These are phyloP conservation scores for Platanthera zijinensis DNA, from an alignment of 106 monocot genomes.

Conservation along the genomic window DNA sequence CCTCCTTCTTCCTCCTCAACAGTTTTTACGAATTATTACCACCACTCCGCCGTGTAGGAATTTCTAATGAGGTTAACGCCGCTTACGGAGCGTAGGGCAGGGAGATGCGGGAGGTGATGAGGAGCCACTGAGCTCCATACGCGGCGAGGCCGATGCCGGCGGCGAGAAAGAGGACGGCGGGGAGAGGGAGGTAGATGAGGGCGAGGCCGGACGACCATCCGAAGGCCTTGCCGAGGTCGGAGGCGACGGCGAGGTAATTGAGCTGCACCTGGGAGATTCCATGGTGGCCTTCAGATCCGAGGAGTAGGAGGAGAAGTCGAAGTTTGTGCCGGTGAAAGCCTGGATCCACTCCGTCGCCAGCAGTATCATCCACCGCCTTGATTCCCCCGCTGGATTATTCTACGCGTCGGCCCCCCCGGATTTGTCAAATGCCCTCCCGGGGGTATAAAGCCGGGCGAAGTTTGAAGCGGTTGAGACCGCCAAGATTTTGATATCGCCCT, in stretches of 20 bases:
- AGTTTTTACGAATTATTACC: too few species aligned
- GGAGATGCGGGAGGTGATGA: slow-evolving; percentile 36
- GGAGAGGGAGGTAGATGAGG: slow-evolving; percentile 45
- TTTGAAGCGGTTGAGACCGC: too few species aligned
- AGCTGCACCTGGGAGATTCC: slow-evolving; percentile 73
- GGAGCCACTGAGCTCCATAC: slow-evolving; percentile 62
- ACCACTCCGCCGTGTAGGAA: too few species aligned
- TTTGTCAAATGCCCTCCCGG: too few species aligned
- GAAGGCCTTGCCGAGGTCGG: slow-evolving; percentile 71
- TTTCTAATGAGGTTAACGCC: too few species aligned
- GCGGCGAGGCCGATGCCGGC: slow-evolving; percentile 47
- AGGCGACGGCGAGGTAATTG: slow-evolving; percentile 73
- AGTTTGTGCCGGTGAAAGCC: slow-evolving; percentile 80
- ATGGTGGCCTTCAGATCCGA: slow-evolving; percentile 53
- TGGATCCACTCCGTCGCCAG: slow-evolving; percentile 76
- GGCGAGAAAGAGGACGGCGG: slow-evolving; percentile 48
- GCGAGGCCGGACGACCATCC: slow-evolving; percentile 84
- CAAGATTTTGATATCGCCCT: too few species aligned
- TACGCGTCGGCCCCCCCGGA: too few species aligned
- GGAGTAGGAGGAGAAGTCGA: slow-evolving; percentile 84
- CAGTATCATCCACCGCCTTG: slow-evolving; percentile 48
- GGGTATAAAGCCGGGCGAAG: too few species aligned
- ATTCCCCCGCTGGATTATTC: slow-evolving; percentile 12
- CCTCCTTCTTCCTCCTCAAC: too few species aligned
- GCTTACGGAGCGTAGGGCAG: slow-evolving; percentile 47